Base-by-base conservation (phyloP, 129 eudicot species). In the Glebionis coronaria region DNA sequence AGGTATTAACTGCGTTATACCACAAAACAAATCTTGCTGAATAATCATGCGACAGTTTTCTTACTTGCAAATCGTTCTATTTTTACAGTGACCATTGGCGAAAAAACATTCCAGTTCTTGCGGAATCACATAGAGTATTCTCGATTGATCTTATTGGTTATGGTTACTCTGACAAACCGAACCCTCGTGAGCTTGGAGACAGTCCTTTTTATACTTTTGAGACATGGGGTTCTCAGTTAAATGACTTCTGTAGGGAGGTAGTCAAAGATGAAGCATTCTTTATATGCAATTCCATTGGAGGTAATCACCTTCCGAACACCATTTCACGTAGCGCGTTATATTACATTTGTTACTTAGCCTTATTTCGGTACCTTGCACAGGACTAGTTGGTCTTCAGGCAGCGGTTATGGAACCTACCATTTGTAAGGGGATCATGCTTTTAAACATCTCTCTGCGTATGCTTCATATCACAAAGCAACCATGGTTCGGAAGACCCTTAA, bases 111-210 rank as follows among this genome's bases (percentile, higher is more conserved):
- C 86, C 95, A 21, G 84, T 82, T 76, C 95, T 93, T 59, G 97
- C 90, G 61, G 66, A 78, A 71, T 80, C 88, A 28, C 92, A 89
- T 56, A 82, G 95, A 73, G 98, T 93, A 18, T 93, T 64, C 65
- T 73, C 97, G 63, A 86, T 93, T 25, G 98, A 93, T 79, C 97
- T 93, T 46, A 84, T 93, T 75, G 98, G 98, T 42, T 93, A 93
- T 68, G 98, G 98, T 50, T 88, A 93, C 70, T 93, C 98, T n/a
- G 97, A 93, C 81, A 93, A 93, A 73, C 98, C 98, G 13, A 84
- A 89, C 72, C 97, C 97, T 35, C 84, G 84, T 63, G 85, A 86
- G 55, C 86, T 93, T 68, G 87, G 88, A 63, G 81, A 68, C 23
- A n/a, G 56, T 5, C 21, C 85, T 40, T 93, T 89, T 57, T 93